Conservation (phyloP, 164 flowering plant genomes). For the Amborella trichopoda region DNA sequence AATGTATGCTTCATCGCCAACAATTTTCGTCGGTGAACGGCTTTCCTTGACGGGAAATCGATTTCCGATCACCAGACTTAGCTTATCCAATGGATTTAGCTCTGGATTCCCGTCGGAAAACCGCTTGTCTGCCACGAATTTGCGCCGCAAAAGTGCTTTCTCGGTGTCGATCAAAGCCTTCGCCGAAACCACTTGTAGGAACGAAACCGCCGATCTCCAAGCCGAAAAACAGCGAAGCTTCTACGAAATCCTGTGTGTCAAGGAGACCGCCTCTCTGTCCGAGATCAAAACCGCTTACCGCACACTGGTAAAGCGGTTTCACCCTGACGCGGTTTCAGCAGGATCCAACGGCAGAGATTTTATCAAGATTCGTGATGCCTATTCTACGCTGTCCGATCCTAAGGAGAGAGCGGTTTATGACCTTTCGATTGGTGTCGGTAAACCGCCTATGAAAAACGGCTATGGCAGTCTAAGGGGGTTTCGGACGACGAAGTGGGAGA, state of each 20-base stretch:
- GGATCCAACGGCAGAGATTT: conserved; percentile 40
- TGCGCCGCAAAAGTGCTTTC: not conserved
- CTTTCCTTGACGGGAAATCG: not conserved
- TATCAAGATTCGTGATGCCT: conserved; percentile 65
- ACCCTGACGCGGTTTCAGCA: conserved; percentile 36
- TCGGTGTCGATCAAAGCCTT: not conserved
- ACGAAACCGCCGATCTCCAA: no score
- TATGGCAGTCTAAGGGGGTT: not conserved
- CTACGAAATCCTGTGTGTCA: conserved; percentile 45
- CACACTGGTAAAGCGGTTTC: conserved; percentile 47
- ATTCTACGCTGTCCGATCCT: conserved; percentile 74
- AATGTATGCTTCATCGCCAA: not conserved
- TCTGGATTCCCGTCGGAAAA: not conserved
- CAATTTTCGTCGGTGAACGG: not conserved
- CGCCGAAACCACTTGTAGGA: conserved; percentile 3
- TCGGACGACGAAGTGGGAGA: conserved; percentile 59
- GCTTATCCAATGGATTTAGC: no score
- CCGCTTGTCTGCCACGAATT: not conserved
- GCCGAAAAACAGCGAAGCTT: conserved; percentile 14
- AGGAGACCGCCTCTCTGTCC: conserved; percentile 26
- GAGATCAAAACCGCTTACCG: conserved; percentile 76
- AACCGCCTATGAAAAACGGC: not conserved
- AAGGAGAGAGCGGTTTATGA: conserved; percentile 43
- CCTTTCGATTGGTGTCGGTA: conserved; percentile 7
- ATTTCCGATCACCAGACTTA: no score